Percentiles rank a stretch among this genome's conserved stretches.
Conservation (phyloP, 2,329 filamentous ascomycete species). For the Cryphonectria japonica region DNA sequence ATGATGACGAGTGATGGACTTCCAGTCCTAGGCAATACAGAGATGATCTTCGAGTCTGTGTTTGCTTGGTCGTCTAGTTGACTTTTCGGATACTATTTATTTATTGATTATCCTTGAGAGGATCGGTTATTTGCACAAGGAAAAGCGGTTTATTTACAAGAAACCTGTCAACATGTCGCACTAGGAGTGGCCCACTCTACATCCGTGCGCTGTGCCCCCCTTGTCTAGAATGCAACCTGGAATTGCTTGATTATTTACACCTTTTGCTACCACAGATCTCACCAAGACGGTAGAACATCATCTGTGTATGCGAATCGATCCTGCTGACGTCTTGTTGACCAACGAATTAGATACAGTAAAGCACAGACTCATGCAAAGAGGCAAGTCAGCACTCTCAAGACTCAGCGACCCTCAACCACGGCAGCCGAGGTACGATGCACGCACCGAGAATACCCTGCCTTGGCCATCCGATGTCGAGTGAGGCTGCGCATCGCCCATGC, state of each 20-base stretch:
- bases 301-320: too few species aligned
- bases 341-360: too few species aligned
- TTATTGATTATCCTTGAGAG: neutral
- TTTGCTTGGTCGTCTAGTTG: too few species aligned
- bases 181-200: neutral
- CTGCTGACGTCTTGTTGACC: too few species aligned
- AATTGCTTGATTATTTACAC: too few species aligned
- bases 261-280: too few species aligned
- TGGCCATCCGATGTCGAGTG: neutral
- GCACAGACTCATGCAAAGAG: too few species aligned
- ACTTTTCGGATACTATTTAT: too few species aligned
- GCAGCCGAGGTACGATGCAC: neutral
- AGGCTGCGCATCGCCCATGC: neutral
- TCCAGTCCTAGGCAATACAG: neutral
- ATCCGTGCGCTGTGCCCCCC: neutral
- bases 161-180: neutral
- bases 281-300: too few species aligned
- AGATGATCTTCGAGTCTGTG: neutral
- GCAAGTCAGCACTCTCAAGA: too few species aligned
- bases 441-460: neutral
- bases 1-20: neutral
- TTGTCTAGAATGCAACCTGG: too few species aligned
- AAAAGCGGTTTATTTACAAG: neutral
- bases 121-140: neutral
- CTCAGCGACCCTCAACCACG: neutral